phyloP scores from a whole-genome alignment of 2,329 filamentous ascomycete genomes.

The Epicoccum sorghinum region DNA sequence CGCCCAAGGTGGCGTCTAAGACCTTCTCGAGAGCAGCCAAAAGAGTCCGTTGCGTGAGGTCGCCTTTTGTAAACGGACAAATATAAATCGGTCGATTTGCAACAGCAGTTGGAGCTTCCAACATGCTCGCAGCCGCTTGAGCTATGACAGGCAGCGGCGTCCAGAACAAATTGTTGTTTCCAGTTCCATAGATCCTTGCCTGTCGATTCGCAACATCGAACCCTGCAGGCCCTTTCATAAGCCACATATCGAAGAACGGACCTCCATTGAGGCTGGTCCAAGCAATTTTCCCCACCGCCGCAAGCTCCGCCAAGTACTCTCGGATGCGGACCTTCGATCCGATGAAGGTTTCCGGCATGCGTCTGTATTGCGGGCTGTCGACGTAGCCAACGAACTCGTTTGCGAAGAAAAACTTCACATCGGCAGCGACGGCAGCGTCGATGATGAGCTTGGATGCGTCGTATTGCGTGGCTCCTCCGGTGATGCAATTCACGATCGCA shows the following conservation, averaged over 20 bases:
- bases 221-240: conserved; percentile 46
- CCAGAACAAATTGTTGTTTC: conserved; percentile 38
- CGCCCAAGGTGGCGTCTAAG: conserved; percentile 26
- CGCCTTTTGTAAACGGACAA: conserved; percentile 24
- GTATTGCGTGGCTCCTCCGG: conserved; percentile 52
- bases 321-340: conserved; percentile 39
- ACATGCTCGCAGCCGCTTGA: conserved; percentile 36
- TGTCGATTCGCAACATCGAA: conserved; percentile 36
- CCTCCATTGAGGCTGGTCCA: conserved; percentile 46
- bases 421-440: conserved; percentile 42
- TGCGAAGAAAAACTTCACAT: conserved; percentile 42
- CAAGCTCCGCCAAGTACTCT: conserved; percentile 33
- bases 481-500: conserved; percentile 57
- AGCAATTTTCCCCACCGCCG: conserved; percentile 25
- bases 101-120: conserved; percentile 30
- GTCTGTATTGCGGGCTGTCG: conserved; percentile 27
- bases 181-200: conserved; percentile 45
- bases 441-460: conserved; percentile 52
- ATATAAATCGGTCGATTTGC: conserved; percentile 40
- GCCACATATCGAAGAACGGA: conserved; percentile 48
- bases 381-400: conserved; percentile 44
- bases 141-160: conserved; percentile 39
- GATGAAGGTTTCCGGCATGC: conserved; percentile 33
- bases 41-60: conserved; percentile 37
- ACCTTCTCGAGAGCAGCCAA: conserved; percentile 32